Evolutionary conservation across 495 filamentous ascomycete species (phyloP).

Genomic region (Podospora comata): DNA sequence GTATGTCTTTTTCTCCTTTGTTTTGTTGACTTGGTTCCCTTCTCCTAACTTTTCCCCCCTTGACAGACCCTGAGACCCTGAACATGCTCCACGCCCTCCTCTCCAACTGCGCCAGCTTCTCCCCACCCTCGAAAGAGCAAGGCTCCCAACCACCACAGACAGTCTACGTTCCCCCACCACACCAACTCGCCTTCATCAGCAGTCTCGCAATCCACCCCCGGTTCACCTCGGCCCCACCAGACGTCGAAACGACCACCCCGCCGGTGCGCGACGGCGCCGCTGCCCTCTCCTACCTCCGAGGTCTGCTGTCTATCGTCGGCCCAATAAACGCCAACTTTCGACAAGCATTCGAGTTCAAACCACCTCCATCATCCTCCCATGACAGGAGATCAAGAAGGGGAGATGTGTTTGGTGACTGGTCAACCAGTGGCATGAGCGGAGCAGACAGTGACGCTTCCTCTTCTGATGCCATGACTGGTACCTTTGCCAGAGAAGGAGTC

Average conservation of each 20-base stretch:
- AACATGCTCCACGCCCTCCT: conserved; percentile 64
- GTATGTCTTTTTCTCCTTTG: conserved; percentile 39
- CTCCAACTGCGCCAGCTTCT: conserved; percentile 47
- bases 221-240: conserved; percentile 51
- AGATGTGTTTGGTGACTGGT: background rate
- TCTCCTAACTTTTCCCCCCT: background rate
- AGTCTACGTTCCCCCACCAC: conserved; percentile 45
- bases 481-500: conserved; percentile 60
- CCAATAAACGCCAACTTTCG: conserved; percentile 44
- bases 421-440: conserved; percentile 18
- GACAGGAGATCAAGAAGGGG: background rate
- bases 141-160: conserved; percentile 25
- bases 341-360: conserved; percentile 35
- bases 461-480: conserved; percentile 46
- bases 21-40: background rate
- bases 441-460: conserved; percentile 21
- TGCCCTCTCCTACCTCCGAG: conserved; percentile 41
- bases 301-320: conserved; percentile 39
- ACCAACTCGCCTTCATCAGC: conserved; percentile 63
- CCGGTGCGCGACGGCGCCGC: conserved; percentile 36
- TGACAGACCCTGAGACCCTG: conserved; percentile 64
- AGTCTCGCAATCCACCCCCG: conserved; percentile 69
- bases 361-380: background rate
- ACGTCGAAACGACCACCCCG: conserved; percentile 25
- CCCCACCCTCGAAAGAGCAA: conserved; percentile 27